Conservation (phyloP, 192 early-diverging fungal species). For the Gorgonomyces haynaldii region DNA sequence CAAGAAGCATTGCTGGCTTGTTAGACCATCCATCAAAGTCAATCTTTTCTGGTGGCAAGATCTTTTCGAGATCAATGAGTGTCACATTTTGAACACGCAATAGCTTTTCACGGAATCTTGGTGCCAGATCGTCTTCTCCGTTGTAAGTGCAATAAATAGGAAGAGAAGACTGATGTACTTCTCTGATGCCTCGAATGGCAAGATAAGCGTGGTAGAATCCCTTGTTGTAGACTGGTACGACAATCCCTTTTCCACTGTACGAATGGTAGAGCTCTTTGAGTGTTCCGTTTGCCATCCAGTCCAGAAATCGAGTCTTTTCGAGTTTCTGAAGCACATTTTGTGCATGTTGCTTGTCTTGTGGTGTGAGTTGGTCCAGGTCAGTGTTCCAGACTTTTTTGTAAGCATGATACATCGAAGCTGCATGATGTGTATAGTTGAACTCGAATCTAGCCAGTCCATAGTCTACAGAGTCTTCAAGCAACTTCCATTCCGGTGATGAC, state of each 20-base stretch:
- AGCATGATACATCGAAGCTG: no score
- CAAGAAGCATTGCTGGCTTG: conserved; percentile 59
- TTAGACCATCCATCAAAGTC: conserved; percentile 11
- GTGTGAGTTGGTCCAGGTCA: no score
- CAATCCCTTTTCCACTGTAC: conserved; percentile 1
- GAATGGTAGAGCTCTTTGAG: neutral
- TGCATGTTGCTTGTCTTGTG: no score
- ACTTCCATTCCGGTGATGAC: no score
- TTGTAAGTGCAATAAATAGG: conserved; percentile 50
- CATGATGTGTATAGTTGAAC: no score
- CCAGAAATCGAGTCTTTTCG: neutral
- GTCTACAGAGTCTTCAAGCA: no score
- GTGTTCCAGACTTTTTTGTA: no score
- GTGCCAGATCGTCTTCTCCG: conserved; percentile 20
- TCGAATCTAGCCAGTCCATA: no score
- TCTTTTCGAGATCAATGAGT: conserved; percentile 1
- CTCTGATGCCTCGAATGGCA: conserved; percentile 3
- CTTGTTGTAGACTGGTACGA: conserved; percentile 1
- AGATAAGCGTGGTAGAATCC: neutral
- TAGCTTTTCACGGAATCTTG: neutral
- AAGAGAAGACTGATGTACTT: conserved; percentile 11
- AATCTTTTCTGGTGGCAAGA: neutral
- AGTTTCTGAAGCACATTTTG: no score
- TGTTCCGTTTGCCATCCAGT: neutral
- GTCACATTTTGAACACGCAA: neutral